Base-by-base conservation (phyloP, 345 rosid genomes). In the Alliaria petiolata region DNA sequence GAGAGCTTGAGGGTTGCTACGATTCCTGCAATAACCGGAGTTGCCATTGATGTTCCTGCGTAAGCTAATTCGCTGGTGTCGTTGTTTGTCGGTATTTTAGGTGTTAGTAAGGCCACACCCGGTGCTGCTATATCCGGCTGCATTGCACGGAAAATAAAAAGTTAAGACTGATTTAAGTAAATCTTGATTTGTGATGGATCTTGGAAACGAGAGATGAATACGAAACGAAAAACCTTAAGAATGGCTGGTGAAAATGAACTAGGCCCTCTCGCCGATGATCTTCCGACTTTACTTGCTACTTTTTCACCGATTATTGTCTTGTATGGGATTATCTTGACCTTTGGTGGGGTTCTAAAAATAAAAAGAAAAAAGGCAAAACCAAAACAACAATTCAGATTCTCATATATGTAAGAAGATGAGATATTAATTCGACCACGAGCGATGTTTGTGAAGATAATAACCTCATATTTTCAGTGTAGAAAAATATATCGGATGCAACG, bases 41-140 rank as follows among this genome's bases (percentile, higher is more conserved):
- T 73, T 14, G 91, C 70, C 91, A 85, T 83, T 44, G 91, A 87
- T 62, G 91, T 84, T 50, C 89, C 89, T 6, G 89, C 44, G 57
- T 76, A 71, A 19, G 17, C 53, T 78, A 11, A 61, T 31, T 50
- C 76, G 1, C 76, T 61, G 6, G 45, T 19, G 53, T 62, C 62
- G 14, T 71, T n/a, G 6, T 62, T 54, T 50, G 53, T 31, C 3
- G 69, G 67, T 38, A 70, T 70, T 46, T 8, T 57, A 45, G 74
- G 58, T 26, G 67, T 47, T 58, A 70, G 31, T 16, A 70, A 47
- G 42, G 42, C 16, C 59, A 70, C 12, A 12, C 50, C 59, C 1
- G 74, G 74, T 0, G 74, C 67, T 59, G 67, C 67, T 59, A 70
- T 70, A 49, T 70, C 74, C 15, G 67, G 74, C 74, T 70, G 67